A percentile compares a stretch with the other conserved stretches of the same genome.
Evolutionary conservation across 2,329 filamentous ascomycete species (phyloP).

Genomic region (Trichoderma atroviride): DNA sequence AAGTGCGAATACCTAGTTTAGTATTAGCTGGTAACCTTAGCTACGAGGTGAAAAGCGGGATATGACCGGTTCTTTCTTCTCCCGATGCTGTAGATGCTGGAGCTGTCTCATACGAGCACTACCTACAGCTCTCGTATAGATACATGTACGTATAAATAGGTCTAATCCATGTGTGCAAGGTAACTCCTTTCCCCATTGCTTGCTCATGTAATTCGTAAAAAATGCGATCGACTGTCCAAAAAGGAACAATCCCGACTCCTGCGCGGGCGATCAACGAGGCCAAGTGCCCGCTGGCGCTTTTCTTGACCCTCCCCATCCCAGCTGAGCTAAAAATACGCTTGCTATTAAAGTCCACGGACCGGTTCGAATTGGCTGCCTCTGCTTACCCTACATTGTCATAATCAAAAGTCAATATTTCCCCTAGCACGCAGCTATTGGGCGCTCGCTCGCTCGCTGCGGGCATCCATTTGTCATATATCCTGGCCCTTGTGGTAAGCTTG

Average conservation of each 20-base stretch:
- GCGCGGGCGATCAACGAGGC: not conserved
- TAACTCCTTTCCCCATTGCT: not conserved
- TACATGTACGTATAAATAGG: too few relatives aligned
- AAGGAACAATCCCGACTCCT: not conserved
- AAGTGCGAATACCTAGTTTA: not conserved
- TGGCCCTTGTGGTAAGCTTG: not conserved
- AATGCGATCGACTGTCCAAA: not conserved
- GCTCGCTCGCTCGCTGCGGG: not conserved
- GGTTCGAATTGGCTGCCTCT: not conserved
- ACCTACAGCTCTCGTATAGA: not conserved
- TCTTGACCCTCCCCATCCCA: not conserved
- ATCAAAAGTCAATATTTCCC: not conserved
- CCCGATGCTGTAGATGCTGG: not conserved
- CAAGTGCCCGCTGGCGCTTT: not conserved
- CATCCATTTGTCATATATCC: not conserved
- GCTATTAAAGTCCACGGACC: not conserved
- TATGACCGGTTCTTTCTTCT: not conserved
- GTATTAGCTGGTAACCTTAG: not conserved
- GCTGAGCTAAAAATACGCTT: not conserved
- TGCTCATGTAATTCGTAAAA: not conserved
- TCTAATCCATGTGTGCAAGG: not conserved
- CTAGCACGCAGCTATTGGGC: not conserved
- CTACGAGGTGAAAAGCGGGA: not conserved
- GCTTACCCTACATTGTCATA: slow-evolving; percentile 1
- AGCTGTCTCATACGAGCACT: not conserved